Evolutionary conservation across 73 alveolate genomes (phyloP), one percentile per base, ranked within the genome.

Genomic region (Stentor coeruleus): DNA sequence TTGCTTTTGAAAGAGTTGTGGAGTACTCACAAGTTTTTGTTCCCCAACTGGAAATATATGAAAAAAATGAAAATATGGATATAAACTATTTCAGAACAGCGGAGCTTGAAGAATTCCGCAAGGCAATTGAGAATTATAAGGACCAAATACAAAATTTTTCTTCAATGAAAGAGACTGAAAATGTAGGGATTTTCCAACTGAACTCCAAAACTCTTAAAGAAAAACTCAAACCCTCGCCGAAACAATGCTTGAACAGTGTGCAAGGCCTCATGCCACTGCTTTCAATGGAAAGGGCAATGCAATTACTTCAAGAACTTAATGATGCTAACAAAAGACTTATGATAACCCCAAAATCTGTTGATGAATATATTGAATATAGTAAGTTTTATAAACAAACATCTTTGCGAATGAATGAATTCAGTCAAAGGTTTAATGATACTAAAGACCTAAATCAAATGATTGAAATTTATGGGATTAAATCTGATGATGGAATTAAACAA

Each of bases 71-170:
- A 37, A 82, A 73, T n/a, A 84, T 82, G 81, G 82, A 87, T 31
- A 77, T 72, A 31, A 77, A 84, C 14, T 82, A 82, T 37, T 90
- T 87, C 82, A 84, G 84, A 40, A 41, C 38, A n/a, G 76, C 72
- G 35, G 96, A 90, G 55, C 85, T 72, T 38, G 96, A 90, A 39
- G 85, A 31, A n/a, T 87, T 90, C 81, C 76, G 77, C 58, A 39
- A 40, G 49, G 82, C 88, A 14, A 83, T 90, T 36, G 82, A 31
- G 0, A 49, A 57, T 73, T 82, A 82, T 74, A 20, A 15, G 3
- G 42, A 58, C 15, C 82, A 90, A 74, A 57, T 31, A 40, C 85
- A 83, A 36, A 84, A 77, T 42, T 38, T 90, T 37, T 83, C 83
- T 35, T 33, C 66, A 3, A 38, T 90, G 59, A 83, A 60, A 41